phyloP scores from a whole-genome alignment of 768 basidiomycete species.

The Leucocoprinus birnbaumii region DNA sequence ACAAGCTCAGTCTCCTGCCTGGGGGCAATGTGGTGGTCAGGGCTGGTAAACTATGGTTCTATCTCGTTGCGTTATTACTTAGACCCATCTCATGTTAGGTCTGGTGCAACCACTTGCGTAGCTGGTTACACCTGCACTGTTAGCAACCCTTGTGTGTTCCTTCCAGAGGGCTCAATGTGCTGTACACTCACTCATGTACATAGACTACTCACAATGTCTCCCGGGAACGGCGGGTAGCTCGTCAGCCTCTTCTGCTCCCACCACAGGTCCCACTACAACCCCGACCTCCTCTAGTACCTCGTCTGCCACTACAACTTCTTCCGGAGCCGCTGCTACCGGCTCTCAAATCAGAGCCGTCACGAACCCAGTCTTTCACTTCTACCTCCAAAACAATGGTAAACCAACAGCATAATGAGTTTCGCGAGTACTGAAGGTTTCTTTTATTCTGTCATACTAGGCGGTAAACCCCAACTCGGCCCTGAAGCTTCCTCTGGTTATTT shows the following conservation, averaged over 20 bases:
- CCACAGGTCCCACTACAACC: conserved; percentile 25
- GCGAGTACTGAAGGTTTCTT: not conserved
- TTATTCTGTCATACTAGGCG: conserved; percentile 27
- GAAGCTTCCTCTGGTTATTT: conserved; percentile 49
- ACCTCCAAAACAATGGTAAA: conserved; percentile 48
- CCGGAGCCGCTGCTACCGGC: conserved; percentile 34
- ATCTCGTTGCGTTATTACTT: not conserved
- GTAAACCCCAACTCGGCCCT: conserved; percentile 48
- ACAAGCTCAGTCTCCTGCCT: conserved; percentile 35
- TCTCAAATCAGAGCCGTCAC: conserved; percentile 52
- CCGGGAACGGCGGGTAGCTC: conserved; percentile 35
- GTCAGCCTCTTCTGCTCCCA: conserved; percentile 14
- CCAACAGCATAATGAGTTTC: not conserved
- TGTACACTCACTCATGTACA: not conserved
- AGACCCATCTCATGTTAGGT: conserved; percentile 22
- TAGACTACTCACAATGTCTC: conserved; percentile 55
- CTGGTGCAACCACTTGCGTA: conserved; percentile 40
- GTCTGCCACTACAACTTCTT: conserved; percentile 22
- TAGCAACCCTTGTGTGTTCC: conserved; percentile 33
- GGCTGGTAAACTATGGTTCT: conserved; percentile 27
- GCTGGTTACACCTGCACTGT: conserved; percentile 40
- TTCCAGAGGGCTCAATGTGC: not conserved
- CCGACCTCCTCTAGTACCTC: conserved; percentile 25
- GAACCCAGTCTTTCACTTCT: conserved; percentile 54
- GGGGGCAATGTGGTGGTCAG: conserved; percentile 41